Base-by-base conservation (phyloP, 2,329 filamentous ascomycete genomes). In the Alternaria alternata region DNA sequence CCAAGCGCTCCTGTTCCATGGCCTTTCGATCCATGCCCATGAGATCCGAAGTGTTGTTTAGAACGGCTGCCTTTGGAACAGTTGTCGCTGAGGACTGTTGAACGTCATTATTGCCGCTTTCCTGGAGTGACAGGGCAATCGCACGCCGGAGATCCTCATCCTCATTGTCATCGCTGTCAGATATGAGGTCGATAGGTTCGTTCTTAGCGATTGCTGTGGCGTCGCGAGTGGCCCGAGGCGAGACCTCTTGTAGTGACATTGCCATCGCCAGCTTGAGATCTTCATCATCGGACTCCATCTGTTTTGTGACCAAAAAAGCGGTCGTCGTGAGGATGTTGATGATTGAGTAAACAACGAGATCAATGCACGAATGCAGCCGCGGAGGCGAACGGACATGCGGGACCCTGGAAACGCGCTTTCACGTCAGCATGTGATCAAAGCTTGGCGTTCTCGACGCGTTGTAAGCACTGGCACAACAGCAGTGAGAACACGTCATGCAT, bases 1-100 rank as follows among this genome's bases (percentile, higher is more conserved):
- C 89, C 14, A 96, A 84, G 41, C 94, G 88, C 74, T 96, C 93
- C 70, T 89, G 84, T 76, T 97, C 94, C 92, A 97, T 95, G 53
- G 88, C 86, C 77, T 89, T 92, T 36, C 94, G 87, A 79, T 97
- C 86, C 1, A 96, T 78, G 4, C 85, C 85, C 5, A 85, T 71
- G 0, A 87, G 63, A 34, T 26, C 39, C 30, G 8, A 9, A 14
- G 34, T 16, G 24, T 42, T 44, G 16, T 32, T n/a, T 11, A 28
- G 28, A 6, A 20, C 12, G 16, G 28, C 42, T 43, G 47, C 20
- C 28, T 36, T 20, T 7, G 32, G 22, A 7, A 28, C 20, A 2
- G 16, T 44, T 18, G 34, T 24, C 44, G 26, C 36, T 24, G 20
- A 43, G 32, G 61, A 41, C 32, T 51, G 51, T 6, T 30, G 24